Conservation (phyloP, 257 asterid species). For the Solanum paucissectum region DNA sequence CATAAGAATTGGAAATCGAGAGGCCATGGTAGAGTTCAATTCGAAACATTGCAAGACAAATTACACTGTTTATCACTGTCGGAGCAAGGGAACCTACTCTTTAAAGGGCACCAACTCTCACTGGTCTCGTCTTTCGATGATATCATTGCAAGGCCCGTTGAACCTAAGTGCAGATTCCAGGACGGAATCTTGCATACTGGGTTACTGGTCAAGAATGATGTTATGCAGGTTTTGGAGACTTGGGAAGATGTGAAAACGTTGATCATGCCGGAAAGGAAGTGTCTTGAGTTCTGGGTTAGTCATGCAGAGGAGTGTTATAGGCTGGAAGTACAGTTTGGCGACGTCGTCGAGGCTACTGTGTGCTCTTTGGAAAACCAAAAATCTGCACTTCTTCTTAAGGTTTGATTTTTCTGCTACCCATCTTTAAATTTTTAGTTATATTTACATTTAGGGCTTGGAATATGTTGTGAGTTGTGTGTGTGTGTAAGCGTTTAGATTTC, state of each 20-base stretch:
- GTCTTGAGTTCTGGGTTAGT: conserved; percentile 41
- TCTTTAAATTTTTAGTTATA: neutral
- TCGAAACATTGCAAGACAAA: conserved; percentile 42
- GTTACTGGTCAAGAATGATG: conserved; percentile 30
- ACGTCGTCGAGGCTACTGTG: conserved; percentile 40
- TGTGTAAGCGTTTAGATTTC: neutral
- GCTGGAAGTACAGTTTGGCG: conserved; percentile 68
- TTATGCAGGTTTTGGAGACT: conserved; percentile 46
- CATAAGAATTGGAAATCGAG: conserved; percentile 76
- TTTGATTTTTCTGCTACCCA: conserved; percentile 6
- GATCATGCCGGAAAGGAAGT: conserved; percentile 77
- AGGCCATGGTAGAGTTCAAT: conserved; percentile 81
- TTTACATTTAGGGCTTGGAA: neutral
- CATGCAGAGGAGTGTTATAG: conserved; percentile 33
- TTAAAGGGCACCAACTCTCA: conserved; percentile 40
- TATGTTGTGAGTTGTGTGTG: neutral
- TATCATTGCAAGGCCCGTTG: conserved; percentile 46
- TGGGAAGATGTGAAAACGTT: conserved; percentile 50
- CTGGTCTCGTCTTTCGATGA: conserved; percentile 42
- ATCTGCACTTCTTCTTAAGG: conserved; percentile 59
- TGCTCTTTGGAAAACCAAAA: conserved; percentile 29
- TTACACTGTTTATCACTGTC: conserved; percentile 36
- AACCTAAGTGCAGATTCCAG: conserved; percentile 37
- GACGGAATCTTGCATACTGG: conserved; percentile 40
- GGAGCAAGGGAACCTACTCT: conserved; percentile 27